Evolutionary conservation across 371 early-diverging fungal species (phyloP).

Genomic region (Gilbertella persicaria): DNA sequence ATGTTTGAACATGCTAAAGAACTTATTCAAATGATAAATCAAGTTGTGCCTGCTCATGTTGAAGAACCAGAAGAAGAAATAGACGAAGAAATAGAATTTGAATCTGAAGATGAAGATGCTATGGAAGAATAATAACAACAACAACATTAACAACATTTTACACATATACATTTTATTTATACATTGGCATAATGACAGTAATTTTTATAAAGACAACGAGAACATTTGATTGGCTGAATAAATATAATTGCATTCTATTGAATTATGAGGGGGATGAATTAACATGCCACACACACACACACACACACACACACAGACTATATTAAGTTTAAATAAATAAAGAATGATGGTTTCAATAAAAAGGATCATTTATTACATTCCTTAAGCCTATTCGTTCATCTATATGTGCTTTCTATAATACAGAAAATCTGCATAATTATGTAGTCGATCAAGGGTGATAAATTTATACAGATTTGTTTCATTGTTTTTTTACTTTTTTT

Average conservation of each 20-base stretch:
- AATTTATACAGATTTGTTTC: background rate
- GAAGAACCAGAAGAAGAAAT: constrained; percentile 42
- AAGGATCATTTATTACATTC: background rate
- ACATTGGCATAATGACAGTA: constrained; percentile 5
- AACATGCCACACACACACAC: no score
- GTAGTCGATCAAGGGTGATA: background rate
- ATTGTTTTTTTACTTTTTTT: background rate
- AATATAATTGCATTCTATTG: no score
- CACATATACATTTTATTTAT: background rate
- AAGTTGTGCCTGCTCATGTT: constrained; percentile 48
- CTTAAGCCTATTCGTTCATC: no score
- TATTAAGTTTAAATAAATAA: background rate
- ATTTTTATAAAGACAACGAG: constrained; percentile 7
- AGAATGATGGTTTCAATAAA: background rate
- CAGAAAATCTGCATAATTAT: background rate
- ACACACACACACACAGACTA: no score
- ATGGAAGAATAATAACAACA: constrained; percentile 39
- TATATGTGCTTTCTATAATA: background rate
- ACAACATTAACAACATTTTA: background rate
- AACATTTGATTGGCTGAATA: background rate
- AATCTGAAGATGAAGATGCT: constrained; percentile 46
- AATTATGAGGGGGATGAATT: no score
- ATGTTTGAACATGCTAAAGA: constrained; percentile 73
- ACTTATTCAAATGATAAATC: constrained; percentile 57
- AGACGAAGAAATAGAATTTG: constrained; percentile 36